Conservation (phyloP, 306 rosid species). For the Rosa rugosa region DNA sequence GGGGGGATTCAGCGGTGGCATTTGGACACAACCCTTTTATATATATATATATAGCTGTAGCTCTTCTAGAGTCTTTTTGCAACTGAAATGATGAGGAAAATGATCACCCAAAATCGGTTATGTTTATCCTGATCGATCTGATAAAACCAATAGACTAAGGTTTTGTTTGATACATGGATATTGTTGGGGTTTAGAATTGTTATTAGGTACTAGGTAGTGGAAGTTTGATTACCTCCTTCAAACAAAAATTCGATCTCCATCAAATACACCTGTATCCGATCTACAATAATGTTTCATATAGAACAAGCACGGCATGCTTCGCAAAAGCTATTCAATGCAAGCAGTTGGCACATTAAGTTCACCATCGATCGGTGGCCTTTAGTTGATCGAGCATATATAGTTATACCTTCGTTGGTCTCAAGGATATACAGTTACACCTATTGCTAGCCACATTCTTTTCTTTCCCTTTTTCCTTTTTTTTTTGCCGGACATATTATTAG, state of each 20-base stretch:
- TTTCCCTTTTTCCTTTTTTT: neutral
- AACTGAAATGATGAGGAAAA: neutral
- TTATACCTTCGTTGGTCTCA: too few relatives aligned
- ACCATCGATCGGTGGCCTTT: neutral
- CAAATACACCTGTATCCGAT: too few relatives aligned
- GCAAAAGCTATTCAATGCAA: neutral
- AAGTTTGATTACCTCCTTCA: too few relatives aligned
- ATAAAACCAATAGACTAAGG: too few relatives aligned
- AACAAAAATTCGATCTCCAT: too few relatives aligned
- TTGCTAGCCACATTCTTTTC: neutral
- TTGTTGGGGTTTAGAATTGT: too few relatives aligned
- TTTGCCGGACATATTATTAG: neutral
- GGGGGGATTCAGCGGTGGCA: constrained; percentile 10
- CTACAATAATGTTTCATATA: too few relatives aligned
- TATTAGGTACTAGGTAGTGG: too few relatives aligned
- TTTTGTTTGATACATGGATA: too few relatives aligned
- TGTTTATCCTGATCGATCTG: too few relatives aligned
- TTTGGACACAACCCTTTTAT: constrained; percentile 17
- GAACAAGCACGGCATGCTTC: neutral
- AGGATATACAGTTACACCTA: neutral
- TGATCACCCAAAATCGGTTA: too few relatives aligned
- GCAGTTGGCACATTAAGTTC: neutral
- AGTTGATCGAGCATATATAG: neutral
- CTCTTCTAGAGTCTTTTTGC: neutral
- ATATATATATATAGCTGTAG: neutral